Evolutionary conservation across 2,329 filamentous ascomycete genomes (phyloP).

Genomic region (Cercospora sp.): DNA sequence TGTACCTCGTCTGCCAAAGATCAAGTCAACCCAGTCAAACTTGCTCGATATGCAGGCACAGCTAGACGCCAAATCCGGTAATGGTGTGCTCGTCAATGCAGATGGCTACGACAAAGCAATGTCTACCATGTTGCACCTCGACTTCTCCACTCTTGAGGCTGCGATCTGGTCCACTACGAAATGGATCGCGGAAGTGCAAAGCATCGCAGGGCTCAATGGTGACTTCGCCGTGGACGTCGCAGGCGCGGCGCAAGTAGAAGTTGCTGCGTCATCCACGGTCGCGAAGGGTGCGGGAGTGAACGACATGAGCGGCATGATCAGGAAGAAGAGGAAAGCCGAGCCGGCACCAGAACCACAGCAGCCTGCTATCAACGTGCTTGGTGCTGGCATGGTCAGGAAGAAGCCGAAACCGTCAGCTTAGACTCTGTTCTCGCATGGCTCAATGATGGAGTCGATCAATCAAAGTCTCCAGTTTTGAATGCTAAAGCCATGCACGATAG

Average conservation of each 20-base stretch:
- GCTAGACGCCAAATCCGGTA: conserved; percentile 13
- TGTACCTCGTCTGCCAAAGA: conserved; percentile 59
- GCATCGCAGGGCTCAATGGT: conserved; percentile 23
- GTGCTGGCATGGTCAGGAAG: conserved; percentile 55
- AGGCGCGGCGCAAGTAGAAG: conserved; percentile 24
- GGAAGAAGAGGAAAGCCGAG: conserved; percentile 53
- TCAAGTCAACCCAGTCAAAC: conserved; percentile 34
- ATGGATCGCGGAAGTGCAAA: conserved; percentile 67
- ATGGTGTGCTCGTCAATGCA: conserved; percentile 30
- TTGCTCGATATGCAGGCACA: conserved; percentile 25
- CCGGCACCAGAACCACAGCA: not conserved
- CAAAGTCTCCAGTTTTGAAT: too few species aligned
- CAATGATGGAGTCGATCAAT: not conserved
- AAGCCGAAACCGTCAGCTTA: conserved; percentile 51
- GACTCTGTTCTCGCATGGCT: not conserved
- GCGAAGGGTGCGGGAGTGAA: conserved; percentile 27
- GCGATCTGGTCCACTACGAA: conserved; percentile 65
- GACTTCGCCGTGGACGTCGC: conserved; percentile 28
- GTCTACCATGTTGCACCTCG: conserved; percentile 66
- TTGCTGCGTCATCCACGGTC: not conserved
- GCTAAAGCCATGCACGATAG: not conserved
- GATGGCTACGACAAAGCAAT: conserved; percentile 50
- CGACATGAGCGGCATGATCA: conserved; percentile 42
- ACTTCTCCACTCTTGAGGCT: conserved; percentile 67
- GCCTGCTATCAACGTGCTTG: conserved; percentile 51